These are phyloP conservation scores for Fusarium tuaranense DNA, from an alignment of 2,329 filamentous ascomycete species.

Conservation along the genomic window DNA sequence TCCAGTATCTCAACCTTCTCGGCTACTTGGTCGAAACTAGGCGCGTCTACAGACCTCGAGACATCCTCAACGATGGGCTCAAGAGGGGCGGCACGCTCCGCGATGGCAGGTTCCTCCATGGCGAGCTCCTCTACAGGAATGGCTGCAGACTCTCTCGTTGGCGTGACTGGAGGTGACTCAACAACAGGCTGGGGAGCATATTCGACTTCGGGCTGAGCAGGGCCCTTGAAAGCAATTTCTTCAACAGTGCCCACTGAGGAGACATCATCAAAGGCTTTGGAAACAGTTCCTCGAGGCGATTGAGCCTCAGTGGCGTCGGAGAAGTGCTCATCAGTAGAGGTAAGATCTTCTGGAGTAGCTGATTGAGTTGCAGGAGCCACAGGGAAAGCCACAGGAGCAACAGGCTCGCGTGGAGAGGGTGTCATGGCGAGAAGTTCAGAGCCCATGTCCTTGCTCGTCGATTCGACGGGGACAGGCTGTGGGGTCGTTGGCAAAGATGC, in stretches of 20 bases:
- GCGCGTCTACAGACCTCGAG: neutral
- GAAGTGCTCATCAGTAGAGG: slow-evolving; percentile 52
- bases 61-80: neutral
- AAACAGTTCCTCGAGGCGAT: slow-evolving; percentile 16
- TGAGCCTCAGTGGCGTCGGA: slow-evolving; percentile 49
- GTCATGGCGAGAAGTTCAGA: slow-evolving; percentile 56
- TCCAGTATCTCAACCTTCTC: neutral
- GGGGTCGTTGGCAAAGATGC: slow-evolving; percentile 38
- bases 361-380: slow-evolving; percentile 39
- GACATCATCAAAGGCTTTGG: neutral
- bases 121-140: neutral
- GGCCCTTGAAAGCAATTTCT: slow-evolving; percentile 8
- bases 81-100: neutral
- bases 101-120: neutral
- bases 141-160: neutral
- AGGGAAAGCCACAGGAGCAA: slow-evolving; percentile 37
- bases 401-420: slow-evolving; percentile 48
- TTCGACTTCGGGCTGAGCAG: neutral
- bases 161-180: neutral
- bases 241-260: neutral
- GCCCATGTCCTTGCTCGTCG: slow-evolving; percentile 57
- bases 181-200: neutral
- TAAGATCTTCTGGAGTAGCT: slow-evolving; percentile 46
- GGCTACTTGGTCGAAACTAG: neutral
- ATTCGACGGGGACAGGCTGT: slow-evolving; percentile 54